These are phyloP conservation scores for Spinellus fusiger DNA, from an alignment of 192 early-diverging fungal genomes.

Conservation along the genomic window DNA sequence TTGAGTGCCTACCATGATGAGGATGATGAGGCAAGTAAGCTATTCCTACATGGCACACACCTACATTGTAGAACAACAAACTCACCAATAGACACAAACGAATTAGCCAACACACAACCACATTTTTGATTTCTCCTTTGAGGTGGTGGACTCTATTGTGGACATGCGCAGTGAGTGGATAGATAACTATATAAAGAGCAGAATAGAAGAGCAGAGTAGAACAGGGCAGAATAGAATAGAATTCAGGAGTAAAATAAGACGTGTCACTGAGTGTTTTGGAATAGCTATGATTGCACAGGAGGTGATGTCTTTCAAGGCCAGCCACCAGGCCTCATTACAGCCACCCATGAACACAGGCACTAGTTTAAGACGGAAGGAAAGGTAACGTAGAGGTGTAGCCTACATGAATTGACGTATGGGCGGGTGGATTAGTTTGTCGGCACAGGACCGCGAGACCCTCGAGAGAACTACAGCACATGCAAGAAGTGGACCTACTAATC, in stretches of 20 bases:
- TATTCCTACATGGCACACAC: no score
- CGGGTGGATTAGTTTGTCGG: conserved; percentile 32
- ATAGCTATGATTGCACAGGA: conserved; percentile 76
- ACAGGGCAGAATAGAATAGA: no score
- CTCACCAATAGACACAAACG: no score
- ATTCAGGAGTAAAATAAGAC: no score
- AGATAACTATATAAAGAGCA: background rate
- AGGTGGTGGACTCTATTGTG: conserved; percentile 60
- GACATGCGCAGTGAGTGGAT: conserved; percentile 66
- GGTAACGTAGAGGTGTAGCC: conserved; percentile 7
- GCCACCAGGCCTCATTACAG: conserved; percentile 39
- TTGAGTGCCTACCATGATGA: conserved; percentile 54
- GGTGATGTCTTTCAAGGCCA: conserved; percentile 72
- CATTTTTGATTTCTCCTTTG: conserved; percentile 79
- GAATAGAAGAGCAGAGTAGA: no score
- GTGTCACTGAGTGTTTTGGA: conserved; percentile 32
- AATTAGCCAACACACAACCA: conserved; percentile 55
- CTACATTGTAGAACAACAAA: background rate
- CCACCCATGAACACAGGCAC: conserved; percentile 30
- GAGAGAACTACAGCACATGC: conserved; percentile 27
- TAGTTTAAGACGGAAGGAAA: conserved; percentile 33
- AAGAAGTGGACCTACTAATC: conserved; percentile 14
- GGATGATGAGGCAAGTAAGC: conserved; percentile 33
- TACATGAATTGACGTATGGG: background rate
- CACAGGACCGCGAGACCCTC: conserved; percentile 39